Evolutionary conservation across 2,329 filamentous ascomycete species (phyloP).

Genomic region (Cladosporium cucumerinum): DNA sequence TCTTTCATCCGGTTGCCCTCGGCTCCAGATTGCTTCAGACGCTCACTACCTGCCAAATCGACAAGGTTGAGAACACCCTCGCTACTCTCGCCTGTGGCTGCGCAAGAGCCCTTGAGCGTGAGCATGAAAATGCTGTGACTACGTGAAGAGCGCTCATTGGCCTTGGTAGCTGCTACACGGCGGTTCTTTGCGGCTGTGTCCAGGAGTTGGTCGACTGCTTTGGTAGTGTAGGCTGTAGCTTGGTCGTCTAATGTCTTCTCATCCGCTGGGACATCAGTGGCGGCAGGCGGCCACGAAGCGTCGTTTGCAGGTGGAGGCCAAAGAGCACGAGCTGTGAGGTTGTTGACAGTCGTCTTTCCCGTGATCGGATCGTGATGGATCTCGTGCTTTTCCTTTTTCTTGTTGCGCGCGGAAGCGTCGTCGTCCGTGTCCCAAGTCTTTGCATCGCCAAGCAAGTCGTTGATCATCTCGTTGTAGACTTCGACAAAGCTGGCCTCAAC

Average conservation of each 20-base stretch:
- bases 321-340: constrained; percentile 72
- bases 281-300: constrained; percentile 29
- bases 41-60: constrained; percentile 89
- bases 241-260: neutral
- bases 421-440: constrained; percentile 57
- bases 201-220: constrained; percentile 45
- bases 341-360: constrained; percentile 77
- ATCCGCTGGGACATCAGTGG: constrained; percentile 4
- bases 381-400: constrained; percentile 73
- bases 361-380: constrained; percentile 81
- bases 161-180: constrained; percentile 92
- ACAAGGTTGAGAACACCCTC: constrained; percentile 95
- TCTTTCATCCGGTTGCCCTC: constrained; percentile 86
- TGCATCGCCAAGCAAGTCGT: constrained; percentile 76
- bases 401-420: constrained; percentile 28
- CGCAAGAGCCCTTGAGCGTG: constrained; percentile 63
- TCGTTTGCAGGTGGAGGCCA: constrained; percentile 73
- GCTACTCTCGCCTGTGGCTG: constrained; percentile 74
- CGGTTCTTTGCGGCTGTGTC: constrained; percentile 78
- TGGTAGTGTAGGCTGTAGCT: constrained; percentile 28
- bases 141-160: constrained; percentile 89
- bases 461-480: constrained; percentile 96
- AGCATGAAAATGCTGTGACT: constrained; percentile 97
- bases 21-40: constrained; percentile 80
- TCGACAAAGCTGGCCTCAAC: constrained; percentile 96